Percentiles rank a stretch among this genome's conserved stretches.
These are phyloP conservation scores for Solanum etuberosum DNA, from an alignment of 257 asterid species.

Conservation along the genomic window DNA sequence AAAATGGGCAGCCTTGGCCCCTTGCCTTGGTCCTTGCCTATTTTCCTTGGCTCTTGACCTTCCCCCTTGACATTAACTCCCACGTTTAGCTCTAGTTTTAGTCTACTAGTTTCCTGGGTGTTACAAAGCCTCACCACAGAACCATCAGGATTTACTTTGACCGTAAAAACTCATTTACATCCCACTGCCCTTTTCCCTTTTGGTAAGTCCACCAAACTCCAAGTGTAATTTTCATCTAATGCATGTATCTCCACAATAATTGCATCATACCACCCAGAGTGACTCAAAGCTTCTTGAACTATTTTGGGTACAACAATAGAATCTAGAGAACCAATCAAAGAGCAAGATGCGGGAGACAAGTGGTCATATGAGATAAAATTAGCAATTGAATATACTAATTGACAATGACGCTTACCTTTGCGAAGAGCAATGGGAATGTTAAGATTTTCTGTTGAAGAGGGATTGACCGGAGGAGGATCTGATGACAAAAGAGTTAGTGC, in stretches of 20 bases:
- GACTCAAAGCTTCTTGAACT: background rate
- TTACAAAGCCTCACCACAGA: background rate
- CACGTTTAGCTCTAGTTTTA: no score
- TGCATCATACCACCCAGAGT: background rate
- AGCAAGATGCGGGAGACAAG: background rate
- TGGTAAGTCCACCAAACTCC: no score
- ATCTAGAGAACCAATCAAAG: background rate
- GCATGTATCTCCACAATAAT: background rate
- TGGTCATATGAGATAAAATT: background rate
- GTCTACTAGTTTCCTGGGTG: no score
- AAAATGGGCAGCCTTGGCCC: no score
- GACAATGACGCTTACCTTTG: background rate
- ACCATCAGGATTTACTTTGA: background rate
- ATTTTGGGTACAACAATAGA: no score
- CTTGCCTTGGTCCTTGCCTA: no score
- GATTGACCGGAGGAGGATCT: background rate
- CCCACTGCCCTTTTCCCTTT: background rate
- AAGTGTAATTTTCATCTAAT: background rate
- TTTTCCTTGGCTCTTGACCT: no score
- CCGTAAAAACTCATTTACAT: background rate
- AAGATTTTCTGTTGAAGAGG: background rate
- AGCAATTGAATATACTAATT: background rate
- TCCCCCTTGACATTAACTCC: no score
- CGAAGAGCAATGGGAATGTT: background rate
- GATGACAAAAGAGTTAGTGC: background rate